Evolutionary conservation across 1,284 basidiomycete genomes (phyloP), one percentile per base, ranked within the genome.

Genomic region (Vanrija pseudolonga): DNA sequence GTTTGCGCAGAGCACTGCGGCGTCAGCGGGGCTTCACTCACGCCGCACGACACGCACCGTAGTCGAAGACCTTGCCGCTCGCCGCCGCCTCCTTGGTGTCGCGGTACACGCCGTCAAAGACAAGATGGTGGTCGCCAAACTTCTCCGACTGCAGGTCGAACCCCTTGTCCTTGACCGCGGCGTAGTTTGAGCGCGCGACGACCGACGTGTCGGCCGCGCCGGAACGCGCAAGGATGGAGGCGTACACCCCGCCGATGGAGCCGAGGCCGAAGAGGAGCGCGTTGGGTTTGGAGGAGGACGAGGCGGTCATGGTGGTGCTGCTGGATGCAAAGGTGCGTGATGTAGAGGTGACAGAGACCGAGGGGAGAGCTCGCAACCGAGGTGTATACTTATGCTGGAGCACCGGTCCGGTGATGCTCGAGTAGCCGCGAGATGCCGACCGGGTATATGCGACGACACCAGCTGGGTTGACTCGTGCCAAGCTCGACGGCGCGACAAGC

Each of bases 191-290:
- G 17, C 80, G 61, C 14, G 79, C 79, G 12, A 78, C 76, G 2
- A 79, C 77, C 18, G 73, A 74, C 5, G 80, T 76, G 12, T 72
- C 53, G 45, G 72, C 76, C 40, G 62, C 55, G 2, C 71, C 73
- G 1, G 75, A 77, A 0, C 70, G 61, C 18, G 67, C 62, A 14
- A 80, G 67, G 50, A 79, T 72, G 55, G 71, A 75, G 6, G 77
- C 76, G 63, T 80, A 80, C 51, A 80, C 72, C n/a, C 76, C 73
- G 18, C 79, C 79, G 28, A 79, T 74, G 46, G 71, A 71, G 50
- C 76, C 76, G 44, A 75, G 66, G 49, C 76, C 76, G 58, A 77
- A 77, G 28, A 77, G 58, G 22, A 76, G 65, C 50, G 73, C 69
- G 56, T 67, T 66, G 49, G 63, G 62, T 23, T 50, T 50, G 5